These are phyloP conservation scores for Eimeria nieschulzi DNA, from an alignment of 169 alveolate genomes.

Conservation along the genomic window DNA sequence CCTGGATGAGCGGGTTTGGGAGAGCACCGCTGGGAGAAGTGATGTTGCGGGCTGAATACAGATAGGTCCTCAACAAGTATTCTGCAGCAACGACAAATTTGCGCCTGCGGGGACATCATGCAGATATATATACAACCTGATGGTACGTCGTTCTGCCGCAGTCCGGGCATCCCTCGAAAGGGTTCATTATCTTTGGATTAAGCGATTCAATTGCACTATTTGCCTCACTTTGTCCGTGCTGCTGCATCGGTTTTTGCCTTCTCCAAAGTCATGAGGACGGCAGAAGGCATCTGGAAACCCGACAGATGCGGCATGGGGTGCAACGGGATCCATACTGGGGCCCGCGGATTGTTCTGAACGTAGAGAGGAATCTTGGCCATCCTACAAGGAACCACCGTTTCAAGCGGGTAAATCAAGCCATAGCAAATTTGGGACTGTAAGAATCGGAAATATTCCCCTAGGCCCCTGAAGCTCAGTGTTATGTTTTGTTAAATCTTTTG, in stretches of 20 bases:
- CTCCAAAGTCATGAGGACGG: slow-evolving; percentile 81
- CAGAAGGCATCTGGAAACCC: slow-evolving; percentile 67
- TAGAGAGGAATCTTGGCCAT: slow-evolving; percentile 83
- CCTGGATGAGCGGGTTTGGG: slow-evolving; percentile 84
- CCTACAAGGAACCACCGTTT: slow-evolving; percentile 34
- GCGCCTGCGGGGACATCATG: slow-evolving; percentile 78
- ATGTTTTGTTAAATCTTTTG: no score
- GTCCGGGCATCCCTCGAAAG: neutral
- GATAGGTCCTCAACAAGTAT: slow-evolving; percentile 89
- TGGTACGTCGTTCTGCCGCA: no score
- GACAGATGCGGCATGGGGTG: slow-evolving; percentile 79
- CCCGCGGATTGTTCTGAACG: slow-evolving; percentile 83
- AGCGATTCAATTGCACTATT: neutral
- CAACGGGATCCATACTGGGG: slow-evolving; percentile 89
- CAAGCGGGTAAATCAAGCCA: neutral
- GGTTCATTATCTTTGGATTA: neutral
- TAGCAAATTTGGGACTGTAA: neutral
- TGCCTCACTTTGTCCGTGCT: slow-evolving; percentile 80
- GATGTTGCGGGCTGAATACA: slow-evolving; percentile 86
- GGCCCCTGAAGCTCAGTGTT: neutral
- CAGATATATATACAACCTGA: no score
- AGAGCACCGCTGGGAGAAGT: slow-evolving; percentile 80
- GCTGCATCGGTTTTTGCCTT: slow-evolving; percentile 82
- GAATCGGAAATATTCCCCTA: neutral
- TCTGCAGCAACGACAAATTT: slow-evolving; percentile 83